Evolutionary conservation across 306 rosid genomes (phyloP), one percentile per base, ranked within the genome.

Genomic region (Acmispon strigosus): DNA sequence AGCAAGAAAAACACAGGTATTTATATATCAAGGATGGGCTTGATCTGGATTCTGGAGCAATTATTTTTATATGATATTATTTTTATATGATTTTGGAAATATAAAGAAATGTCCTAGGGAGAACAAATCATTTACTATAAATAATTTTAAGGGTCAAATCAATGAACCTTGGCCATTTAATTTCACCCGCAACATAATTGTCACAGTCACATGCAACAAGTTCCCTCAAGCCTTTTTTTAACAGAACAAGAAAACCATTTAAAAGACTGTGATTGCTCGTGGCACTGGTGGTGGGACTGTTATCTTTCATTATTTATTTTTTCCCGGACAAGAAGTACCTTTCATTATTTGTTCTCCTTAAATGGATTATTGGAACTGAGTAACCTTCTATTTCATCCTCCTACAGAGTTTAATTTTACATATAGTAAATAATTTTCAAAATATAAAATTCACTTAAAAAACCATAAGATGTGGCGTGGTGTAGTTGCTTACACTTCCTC

Each of bases 171-270:
- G 59, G 48, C 55, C 22, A 16, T 74, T 32, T 32, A 32, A 32
- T 32, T 80, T 69, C 73, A 54, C 43, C 61, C 47, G 52, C 61
- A 61, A 43, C 61, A 61, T 61, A 20, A 52, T 79, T 68, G 76
- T 44, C 66, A 67, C 60, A 9, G 47, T 69, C 84, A 80, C 84
- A 80, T 75, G 84, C 80, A 29, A 55, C 69, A 59, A 66, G 54
- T 47, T 63, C 58, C 51, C 42, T 58, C 44, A 10, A 20, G 13
- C 5, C 8, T 39, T 24, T 65, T 5, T 56, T 41, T 32, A 62
- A 63, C 15, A 9, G 32, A 32, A 42, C 39, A 79, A 43, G 3
- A 34, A 39, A 39, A 62, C 24, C 20, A 59, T 59, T 52, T 60
- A 37, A 4, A 41, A 50, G 50, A 24, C 10, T 67, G 7, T 48